Base-by-base conservation (phyloP, 1,284 basidiomycete species). In the Laetiporus sulphureus region DNA sequence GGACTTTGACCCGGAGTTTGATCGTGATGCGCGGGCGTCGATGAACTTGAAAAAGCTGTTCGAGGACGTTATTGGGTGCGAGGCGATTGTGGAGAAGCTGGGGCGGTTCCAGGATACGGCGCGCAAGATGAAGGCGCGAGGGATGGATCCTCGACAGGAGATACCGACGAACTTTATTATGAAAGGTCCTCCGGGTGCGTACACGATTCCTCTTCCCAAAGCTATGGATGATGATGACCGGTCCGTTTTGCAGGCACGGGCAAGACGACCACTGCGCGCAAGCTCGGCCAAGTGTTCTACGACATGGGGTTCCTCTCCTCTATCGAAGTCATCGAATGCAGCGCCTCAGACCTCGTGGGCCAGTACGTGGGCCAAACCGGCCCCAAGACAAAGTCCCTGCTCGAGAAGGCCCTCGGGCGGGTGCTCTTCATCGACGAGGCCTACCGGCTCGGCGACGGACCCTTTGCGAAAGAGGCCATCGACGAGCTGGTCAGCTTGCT, bases 341-440 rank as follows among this genome's bases (percentile, higher is more conserved):
- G 80, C 0, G 79, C 76, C 0, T 72, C 77, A 2, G 80, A 84
- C 50, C 63, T 83, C 23, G 73, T 84, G 0, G 80, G 76, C 1
- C 67, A 79, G 54, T 83, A 76, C 45, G 72, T 82, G 7, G 81
- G 80, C 2, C 78, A 83, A 0, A 83, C 80, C 0, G 81, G 79
- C 2, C 80, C 79, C 0, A 80, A 82, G 57, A 78, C 76, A 1
- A 66, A 62, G 41, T 64, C 70, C 33, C 52, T 73, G 2, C 73
- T 82, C 34, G 74, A 79, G 36, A 75, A 73, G 50, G 78, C 77
- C 0, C 64, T 81, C 0, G 79, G 81, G 3, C 69, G 69, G 36
- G 76, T 83, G 5, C 67, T 83, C 5, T 81, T 83, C 61, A 66
- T 83, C 30, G 80, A 83, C 42, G 80, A 83, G 50, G 79, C 79